Base-by-base conservation (phyloP, 352 stramenopile genomes). In the Pythium dissimile region DNA sequence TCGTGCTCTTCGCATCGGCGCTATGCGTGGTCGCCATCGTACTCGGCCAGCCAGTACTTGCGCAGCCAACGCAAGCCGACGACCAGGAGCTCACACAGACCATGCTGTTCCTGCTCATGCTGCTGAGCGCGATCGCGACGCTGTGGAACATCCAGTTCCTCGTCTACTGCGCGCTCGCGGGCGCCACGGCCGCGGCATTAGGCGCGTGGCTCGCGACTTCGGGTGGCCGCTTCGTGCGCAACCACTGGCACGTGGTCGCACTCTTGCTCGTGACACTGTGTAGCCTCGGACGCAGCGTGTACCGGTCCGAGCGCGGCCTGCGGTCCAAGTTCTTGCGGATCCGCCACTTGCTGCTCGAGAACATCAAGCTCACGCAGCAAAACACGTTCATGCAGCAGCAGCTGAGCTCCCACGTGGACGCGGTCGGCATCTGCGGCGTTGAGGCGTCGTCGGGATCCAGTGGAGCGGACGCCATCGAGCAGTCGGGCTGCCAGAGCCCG, bases 371-470 rank as follows among this genome's bases (percentile, higher is more conserved):
- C 26, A 51, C 63, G 27, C 66, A 77, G 53, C 79, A 87, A 53
- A 87, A 86, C 43, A 71, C 60, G 15, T 75, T 85, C 23, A 82
- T 87, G 76, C 76, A 87, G 54, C 74, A 76, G 35, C 78, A 89
- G 51, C 51, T 88, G 21, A 86, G 78, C 55, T 80, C 65, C 7
- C 70, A 84, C 52, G 68, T 89, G 13, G 72, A 89, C 32, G 71
- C 76, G 15, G 70, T 86, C 20, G 76, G 74, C 9, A 75, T 79
- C 64, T 67, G 67, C n/a, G 62, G 50, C 35, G 54, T 70, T 13
- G 62, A 66, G 30, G 34, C 56, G 1, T 69, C 62, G 31, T n/a
- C n/a, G n/a, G n/a, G 21, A 16, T 24, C 42, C 53, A 13, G 28
- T 30, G 13, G 50, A 58, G 21, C 13, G 45, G 15, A 27, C 37